phyloP scores from a whole-genome alignment of 2,329 filamentous ascomycete genomes.

The Colletotrichum simmondsii region DNA sequence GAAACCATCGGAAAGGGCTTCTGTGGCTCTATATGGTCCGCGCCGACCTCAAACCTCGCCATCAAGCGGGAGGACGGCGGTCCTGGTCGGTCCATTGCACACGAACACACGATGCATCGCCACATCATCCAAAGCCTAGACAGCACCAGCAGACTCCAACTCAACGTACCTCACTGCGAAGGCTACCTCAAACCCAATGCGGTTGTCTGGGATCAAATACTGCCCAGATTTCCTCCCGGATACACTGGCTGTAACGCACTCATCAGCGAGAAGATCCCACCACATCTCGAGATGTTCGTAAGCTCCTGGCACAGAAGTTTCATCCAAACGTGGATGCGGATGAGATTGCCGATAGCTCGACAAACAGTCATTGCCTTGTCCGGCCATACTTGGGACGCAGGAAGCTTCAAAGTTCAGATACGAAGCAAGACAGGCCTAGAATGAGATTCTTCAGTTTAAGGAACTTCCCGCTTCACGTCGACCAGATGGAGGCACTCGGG shows the following conservation, averaged over 20 bases:
- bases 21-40: constrained; percentile 27
- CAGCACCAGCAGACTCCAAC: background rate
- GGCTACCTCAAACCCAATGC: background rate
- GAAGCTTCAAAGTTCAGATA: constrained; percentile 8
- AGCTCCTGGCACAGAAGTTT: constrained; percentile 37
- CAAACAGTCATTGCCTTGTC: constrained; percentile 59
- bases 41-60: background rate
- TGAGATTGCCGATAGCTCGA: constrained; percentile 36
- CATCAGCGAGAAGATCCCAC: constrained; percentile 43
- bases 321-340: constrained; percentile 8
- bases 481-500: constrained; percentile 58
- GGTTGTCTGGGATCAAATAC: constrained; percentile 33
- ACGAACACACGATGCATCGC: constrained; percentile 34
- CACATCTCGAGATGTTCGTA: constrained; percentile 25
- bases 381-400: constrained; percentile 59
- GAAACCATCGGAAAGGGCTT: constrained; percentile 13
- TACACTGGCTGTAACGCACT: constrained; percentile 41
- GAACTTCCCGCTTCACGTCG: constrained; percentile 60
- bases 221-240: constrained; percentile 35
- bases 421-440: background rate
- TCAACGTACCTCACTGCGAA: constrained; percentile 7
- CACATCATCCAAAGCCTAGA: background rate
- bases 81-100: constrained; percentile 28
- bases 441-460: constrained; percentile 51
- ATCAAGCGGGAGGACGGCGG: constrained; percentile 36